Base-by-base conservation (phyloP, 2,329 filamentous ascomycete genomes). In the Talaromyces sp. region DNA sequence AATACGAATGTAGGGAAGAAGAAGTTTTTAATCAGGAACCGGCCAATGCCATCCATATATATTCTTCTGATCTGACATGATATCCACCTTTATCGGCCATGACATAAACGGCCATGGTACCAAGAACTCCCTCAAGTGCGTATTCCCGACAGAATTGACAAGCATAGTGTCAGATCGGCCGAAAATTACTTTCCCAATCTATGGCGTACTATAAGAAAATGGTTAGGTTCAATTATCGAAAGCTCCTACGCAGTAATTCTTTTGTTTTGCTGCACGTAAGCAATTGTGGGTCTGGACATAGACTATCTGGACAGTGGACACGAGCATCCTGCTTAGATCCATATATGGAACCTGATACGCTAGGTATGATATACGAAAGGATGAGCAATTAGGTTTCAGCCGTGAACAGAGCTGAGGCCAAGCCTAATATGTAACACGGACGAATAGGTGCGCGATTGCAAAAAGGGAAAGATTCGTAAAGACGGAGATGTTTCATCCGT, bases 401-500 rank as follows among this genome's bases (percentile, higher is more conserved):
- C 50, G 50, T 54, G 24, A 24, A 6, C 4, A 31, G 47, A 50
- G 47, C 48, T 33, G 48, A 52, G 27, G 11, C 14, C 45, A 47
- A 47, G 19, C 3, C 19, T 5, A 11, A 22, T 50, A 50, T 37
- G 10, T 35, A 5, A 35, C 33, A 5, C 22, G 24, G 31, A 56
- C 4, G n/a, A 7, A 19, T 3, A 37, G 33, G 27, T 35, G 48
- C 48, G 48, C 24, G 48, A 33, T 52, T n/a, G 33, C 14, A 35
- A 35, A 54, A 8, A 50, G 19, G 6, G 31, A 31, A 31, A 31
- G 27, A 31, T 10, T 16, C 14, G 24, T 8, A 9, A 33, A 27
- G 50, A 54, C 27, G 50, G 50, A 54, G 50, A 37, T 54, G n/a
- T 54, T 54, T 54, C 50, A 31, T 54, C 50, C 50, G 50, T 10